phyloP scores from a whole-genome alignment of 176 grass and related monocot species.

The Pontederia crassipes region DNA sequence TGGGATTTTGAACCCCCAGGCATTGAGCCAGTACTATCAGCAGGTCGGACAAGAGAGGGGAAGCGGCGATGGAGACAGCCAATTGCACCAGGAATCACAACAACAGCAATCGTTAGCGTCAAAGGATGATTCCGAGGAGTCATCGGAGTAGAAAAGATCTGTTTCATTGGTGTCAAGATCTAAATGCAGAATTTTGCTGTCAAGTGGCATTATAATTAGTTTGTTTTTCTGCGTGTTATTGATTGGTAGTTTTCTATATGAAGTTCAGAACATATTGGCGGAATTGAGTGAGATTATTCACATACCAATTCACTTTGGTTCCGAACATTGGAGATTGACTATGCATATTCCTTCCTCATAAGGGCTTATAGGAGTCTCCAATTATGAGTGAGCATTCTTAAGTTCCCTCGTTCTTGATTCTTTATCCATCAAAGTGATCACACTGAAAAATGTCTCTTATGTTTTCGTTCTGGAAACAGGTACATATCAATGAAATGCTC shows the following conservation, averaged over 20 bases:
- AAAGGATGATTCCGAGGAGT: conserved; percentile 1
- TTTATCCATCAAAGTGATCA: not conserved
- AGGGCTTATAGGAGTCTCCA: not conserved
- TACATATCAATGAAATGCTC: not conserved
- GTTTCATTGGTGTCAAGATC: not conserved
- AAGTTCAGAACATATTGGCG: not conserved
- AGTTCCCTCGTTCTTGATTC: not conserved
- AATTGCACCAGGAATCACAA: conserved; percentile 1
- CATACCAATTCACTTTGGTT: not conserved
- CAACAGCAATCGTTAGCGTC: conserved; percentile 2
- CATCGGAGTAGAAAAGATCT: not conserved
- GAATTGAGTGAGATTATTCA: not conserved
- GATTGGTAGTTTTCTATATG: not conserved
- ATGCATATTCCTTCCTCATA: not conserved
- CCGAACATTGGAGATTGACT: not conserved
- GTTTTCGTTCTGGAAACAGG: not conserved
- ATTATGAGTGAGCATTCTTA: not conserved
- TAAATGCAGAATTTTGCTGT: not conserved
- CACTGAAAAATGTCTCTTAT: not conserved
- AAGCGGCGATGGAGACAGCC: not conserved
- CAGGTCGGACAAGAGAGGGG: not conserved
- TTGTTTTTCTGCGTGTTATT: not conserved
- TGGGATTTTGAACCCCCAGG: conserved; percentile 6
- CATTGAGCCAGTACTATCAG: conserved; percentile 19
- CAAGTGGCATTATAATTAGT: not conserved